A percentile compares a stretch with the other conserved stretches of the same genome.
Evolutionary conservation across 2,329 filamentous ascomycete species (phyloP).

Genomic region (Penicillium rolfsii): DNA sequence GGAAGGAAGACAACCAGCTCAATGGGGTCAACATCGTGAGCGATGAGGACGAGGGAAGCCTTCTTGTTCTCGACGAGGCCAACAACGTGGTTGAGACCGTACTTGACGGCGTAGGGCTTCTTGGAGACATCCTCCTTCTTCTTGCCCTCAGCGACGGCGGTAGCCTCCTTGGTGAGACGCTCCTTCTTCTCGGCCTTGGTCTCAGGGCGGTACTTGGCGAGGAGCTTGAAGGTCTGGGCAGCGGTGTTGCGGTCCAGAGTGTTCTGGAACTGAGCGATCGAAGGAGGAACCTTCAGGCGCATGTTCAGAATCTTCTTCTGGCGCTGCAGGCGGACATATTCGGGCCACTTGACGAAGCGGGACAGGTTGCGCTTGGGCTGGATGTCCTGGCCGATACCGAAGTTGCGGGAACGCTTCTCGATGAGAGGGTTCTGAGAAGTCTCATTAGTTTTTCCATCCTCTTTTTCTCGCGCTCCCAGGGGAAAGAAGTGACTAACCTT

Average conservation of each 20-base stretch:
- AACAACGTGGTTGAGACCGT: conserved; percentile 99
- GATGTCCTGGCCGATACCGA: conserved; percentile 97
- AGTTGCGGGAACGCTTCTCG: conserved; percentile 98
- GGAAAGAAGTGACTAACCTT: conserved; percentile 71
- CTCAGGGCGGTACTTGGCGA: conserved; percentile 99
- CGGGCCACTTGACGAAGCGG: conserved; percentile 99
- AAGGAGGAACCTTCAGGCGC: conserved; percentile 96
- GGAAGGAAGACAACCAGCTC: conserved; percentile 99
- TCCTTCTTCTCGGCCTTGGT: conserved; percentile 99
- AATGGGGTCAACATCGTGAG: conserved; percentile 99
- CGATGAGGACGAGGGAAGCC: conserved; percentile 95
- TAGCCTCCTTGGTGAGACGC: conserved; percentile 96
- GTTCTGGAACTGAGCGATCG: conserved; percentile 96
- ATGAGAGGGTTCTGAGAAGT: conserved; percentile 86
- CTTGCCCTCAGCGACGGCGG: conserved; percentile 97
- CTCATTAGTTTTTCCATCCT: conserved; percentile 21
- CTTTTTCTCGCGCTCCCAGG: conserved; percentile 13
- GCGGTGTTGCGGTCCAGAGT: conserved; percentile 96
- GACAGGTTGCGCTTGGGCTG: conserved; percentile 94
- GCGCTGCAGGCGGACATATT: conserved; percentile 98
- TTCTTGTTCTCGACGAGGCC: conserved; percentile 99
- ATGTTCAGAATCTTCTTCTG: conserved; percentile 95
- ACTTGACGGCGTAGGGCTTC: conserved; percentile 99
- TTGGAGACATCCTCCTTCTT: conserved; percentile 99
- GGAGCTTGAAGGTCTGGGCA: conserved; percentile 96